Base-by-base conservation (phyloP, 225 moss, liverwort and hornwort genomes). In the Anthoceros angustus region DNA sequence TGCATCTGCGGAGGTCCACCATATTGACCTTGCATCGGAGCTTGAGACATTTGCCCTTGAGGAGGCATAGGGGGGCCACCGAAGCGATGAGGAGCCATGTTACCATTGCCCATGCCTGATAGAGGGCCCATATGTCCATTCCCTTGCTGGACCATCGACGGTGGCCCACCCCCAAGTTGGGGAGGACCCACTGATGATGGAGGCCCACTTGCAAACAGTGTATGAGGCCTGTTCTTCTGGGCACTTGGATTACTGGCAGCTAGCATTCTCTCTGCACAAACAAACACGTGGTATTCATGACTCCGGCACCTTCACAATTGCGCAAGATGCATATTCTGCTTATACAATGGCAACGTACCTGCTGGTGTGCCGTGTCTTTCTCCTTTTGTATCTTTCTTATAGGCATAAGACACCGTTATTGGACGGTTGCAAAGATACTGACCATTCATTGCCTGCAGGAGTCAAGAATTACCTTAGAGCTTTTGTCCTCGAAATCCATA, bases 381-480 rank as follows among this genome's bases (percentile, higher is more conserved):
- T 72, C 98, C 92, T 76, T 98, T 98, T 12, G 98, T 98, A 64
- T 98, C 98, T 64, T 98, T 98, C 77, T 98, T 98, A 64, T 98
- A 98, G 61, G 98, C 98, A 71, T 89, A 98, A 38, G 98, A 98
- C 15, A 92, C 98, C 10, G 98, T 98, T 72, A 98, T 98, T 38
- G 98, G 84, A 38, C 98, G 88, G 77, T 98, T 98, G 76, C 98
- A 98, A 74, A 98, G 74, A 74, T 92, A 98, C 74, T 98, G 98
- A 48, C 87, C 92, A 43, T 98, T 92, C 98, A 98, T 98, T 26
- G 98, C 98, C 98, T 98, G 81, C 67, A 63, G 25, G 63, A 26
- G 25, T 64, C 23, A 6, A 15, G 14, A 20, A 18, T 4, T 32
- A 1, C 4, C 32, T 9, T 15, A 20, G 7, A 7, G 45, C 45